These are phyloP conservation scores for Kalmusia sp. DNA, from an alignment of 2,329 filamentous ascomycete species.

Conservation along the genomic window DNA sequence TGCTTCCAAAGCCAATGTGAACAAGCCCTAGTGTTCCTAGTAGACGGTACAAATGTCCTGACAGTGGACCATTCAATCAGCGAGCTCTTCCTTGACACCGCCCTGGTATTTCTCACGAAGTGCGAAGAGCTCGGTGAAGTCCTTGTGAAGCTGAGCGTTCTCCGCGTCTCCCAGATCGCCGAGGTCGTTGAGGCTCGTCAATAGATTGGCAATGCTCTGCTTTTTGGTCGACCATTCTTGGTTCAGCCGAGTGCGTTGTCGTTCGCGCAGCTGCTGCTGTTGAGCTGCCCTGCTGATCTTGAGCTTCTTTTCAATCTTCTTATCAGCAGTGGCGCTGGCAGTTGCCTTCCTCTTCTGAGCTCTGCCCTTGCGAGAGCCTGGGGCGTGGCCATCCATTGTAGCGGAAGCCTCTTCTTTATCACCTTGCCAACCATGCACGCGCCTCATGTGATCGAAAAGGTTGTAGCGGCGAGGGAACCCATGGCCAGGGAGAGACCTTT, in stretches of 20 bases:
- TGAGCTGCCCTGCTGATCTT: constrained; percentile 38
- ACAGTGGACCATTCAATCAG: constrained; percentile 37
- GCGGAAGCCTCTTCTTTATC: constrained; percentile 3
- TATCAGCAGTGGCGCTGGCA: not conserved
- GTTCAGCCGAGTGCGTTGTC: constrained; percentile 37
- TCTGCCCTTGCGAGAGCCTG: constrained; percentile 30
- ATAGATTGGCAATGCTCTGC: constrained; percentile 41
- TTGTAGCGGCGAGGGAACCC: constrained; percentile 97
- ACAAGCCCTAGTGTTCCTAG: constrained; percentile 39
- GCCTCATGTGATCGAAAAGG: constrained; percentile 94
- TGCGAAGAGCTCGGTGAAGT: constrained; percentile 42
- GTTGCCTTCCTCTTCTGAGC: constrained; percentile 37
- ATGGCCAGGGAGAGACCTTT: constrained; percentile 80
- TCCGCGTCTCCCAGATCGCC: constrained; percentile 41
- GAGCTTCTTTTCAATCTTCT: constrained; percentile 7
- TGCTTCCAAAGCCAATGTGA: constrained; percentile 17
- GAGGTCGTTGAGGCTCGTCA: constrained; percentile 40
- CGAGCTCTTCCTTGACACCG: constrained; percentile 26
- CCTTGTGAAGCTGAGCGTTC: constrained; percentile 42
- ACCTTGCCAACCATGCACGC: constrained; percentile 71
- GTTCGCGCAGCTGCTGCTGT: constrained; percentile 45
- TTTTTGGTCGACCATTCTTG: constrained; percentile 43
- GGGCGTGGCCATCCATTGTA: constrained; percentile 24
- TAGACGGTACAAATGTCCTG: constrained; percentile 25
- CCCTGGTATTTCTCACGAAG: constrained; percentile 36